Evolutionary conservation across 192 early-diverging fungal genomes (phyloP).

Genomic region (Mortierella antarctica): DNA sequence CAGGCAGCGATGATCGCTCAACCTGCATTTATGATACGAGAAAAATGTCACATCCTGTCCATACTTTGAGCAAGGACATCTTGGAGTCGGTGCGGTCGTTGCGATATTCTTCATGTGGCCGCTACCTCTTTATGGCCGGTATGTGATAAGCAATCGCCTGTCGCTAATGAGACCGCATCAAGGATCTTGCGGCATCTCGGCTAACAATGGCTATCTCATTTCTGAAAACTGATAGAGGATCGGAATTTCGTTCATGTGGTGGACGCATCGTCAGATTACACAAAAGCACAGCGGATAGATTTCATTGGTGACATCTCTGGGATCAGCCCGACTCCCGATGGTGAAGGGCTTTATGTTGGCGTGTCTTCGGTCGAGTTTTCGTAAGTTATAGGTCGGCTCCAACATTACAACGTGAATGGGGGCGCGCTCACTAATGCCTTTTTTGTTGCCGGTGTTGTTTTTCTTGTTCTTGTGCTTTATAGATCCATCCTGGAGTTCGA

Average conservation of each 20-base stretch:
- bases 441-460: background rate
- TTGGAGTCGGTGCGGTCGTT: slow-evolving; percentile 33
- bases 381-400: slow-evolving; percentile 6
- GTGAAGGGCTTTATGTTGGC: slow-evolving; percentile 30
- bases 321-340: slow-evolving; percentile 43
- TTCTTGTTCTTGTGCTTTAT: background rate
- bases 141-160: background rate
- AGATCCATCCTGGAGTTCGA: slow-evolving; percentile 49
- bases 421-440: no score
- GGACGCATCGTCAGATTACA: slow-evolving; percentile 32
- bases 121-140: slow-evolving; percentile 48
- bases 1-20: slow-evolving; percentile 35
- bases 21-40: slow-evolving; percentile 45
- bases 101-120: slow-evolving; percentile 44
- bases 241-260: slow-evolving; percentile 41
- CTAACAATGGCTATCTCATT: background rate
- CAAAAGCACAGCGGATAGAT: slow-evolving; percentile 39
- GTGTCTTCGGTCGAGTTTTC: slow-evolving; percentile 38
- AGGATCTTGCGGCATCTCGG: no score
- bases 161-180: no score
- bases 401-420: no score
- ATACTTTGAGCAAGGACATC: slow-evolving; percentile 19
- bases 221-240: slow-evolving; percentile 24
- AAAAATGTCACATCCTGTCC: slow-evolving; percentile 24
- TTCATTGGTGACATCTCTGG: slow-evolving; percentile 48